Evolutionary conservation across 345 rosid genomes (phyloP), one percentile per base, ranked within the genome.

Genomic region (Trapa incisa): DNA sequence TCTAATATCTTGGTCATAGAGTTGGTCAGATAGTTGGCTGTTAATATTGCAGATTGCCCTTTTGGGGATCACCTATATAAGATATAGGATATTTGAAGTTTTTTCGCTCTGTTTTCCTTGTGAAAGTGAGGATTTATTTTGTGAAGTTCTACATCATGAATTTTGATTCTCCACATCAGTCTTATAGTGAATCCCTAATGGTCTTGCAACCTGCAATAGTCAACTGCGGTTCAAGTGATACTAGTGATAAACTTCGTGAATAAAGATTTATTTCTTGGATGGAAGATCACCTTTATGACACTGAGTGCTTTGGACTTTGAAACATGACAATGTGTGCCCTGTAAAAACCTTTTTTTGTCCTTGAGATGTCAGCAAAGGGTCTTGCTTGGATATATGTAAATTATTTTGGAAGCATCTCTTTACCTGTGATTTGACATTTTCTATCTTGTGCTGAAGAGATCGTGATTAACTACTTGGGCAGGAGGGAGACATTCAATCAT

Each of bases 401-500:
- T 17, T 47, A 1, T 16, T 52, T 52, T 22, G 16, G 57, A 2
- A 17, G 17, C 6, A 6, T 0, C n/a, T 16, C 60, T 54, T 22
- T 11, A 45, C 48, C 48, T 54, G 29, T 22, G 35, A 54, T n/a
- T 54, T 22, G 6, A 50, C 56, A 50, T 15, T 15, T 15, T 22
- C 2, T 54, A 2, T 54, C 60, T 54, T 11, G 6, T 54, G 12
- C 2, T 22, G 10, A 6, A 58, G 2, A 2, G 8, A 8, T 2
- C 2, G 2, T 58, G 15, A 11, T 32, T 35, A 33, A 41, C 75
- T 7, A 22, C 67, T 70, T 64, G 37, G 76, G 61, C 72, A 90
- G 99, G 91, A 90, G 96, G 77, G 99, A 94, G 80, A 94, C 97
- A 4, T 91, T 93, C 76, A 94, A 94, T 80, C 99, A 94, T 86